Evolutionary conservation across 257 asterid species (phyloP).

Genomic region (Ilex aquifolium): DNA sequence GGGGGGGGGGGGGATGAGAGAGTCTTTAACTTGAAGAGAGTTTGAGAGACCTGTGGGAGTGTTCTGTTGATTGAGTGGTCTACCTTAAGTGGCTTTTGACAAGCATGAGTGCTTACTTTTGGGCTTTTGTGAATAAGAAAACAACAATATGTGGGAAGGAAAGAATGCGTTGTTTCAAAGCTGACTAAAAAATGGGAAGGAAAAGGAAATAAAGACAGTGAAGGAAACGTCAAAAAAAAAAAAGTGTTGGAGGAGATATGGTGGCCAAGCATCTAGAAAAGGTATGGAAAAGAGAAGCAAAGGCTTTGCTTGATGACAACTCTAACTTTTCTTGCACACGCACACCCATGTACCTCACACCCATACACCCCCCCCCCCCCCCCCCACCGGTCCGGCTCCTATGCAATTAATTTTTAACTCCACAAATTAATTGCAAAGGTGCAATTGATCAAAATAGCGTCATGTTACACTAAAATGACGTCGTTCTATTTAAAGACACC

Average conservation of each 20-base stretch:
- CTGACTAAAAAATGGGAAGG: slow-evolving; percentile 28
- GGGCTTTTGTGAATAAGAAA: slow-evolving; percentile 35
- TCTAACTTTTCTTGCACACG: too few species aligned
- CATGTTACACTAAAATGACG: too few species aligned
- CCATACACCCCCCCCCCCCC: too few species aligned
- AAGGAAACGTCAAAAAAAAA: not conserved
- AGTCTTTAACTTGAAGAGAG: slow-evolving; percentile 3
- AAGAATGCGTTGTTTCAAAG: slow-evolving; percentile 75
- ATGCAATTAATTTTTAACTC: too few species aligned
- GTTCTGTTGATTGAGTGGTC: slow-evolving; percentile 37
- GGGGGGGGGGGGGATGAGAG: slow-evolving; percentile 11
- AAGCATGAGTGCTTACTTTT: slow-evolving; percentile 63
- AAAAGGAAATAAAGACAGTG: slow-evolving; percentile 15
- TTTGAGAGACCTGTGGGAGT: too few species aligned
- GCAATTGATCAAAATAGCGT: too few species aligned
- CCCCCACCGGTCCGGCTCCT: too few species aligned
- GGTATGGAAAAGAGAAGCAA: slow-evolving; percentile 11
- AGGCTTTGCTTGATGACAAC: slow-evolving; percentile 28
- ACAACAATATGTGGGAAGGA: slow-evolving; percentile 52
- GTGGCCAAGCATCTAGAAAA: slow-evolving; percentile 34
- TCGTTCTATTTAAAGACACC: too few species aligned
- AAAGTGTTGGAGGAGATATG: slow-evolving; percentile 12
- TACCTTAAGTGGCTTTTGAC: slow-evolving; percentile 46
- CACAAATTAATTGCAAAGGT: too few species aligned
- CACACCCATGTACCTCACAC: too few species aligned